A percentile compares a stretch with the other conserved stretches of the same genome.
phyloP scores from a whole-genome alignment of 108 stramenopile genomes.

The Fragilariopsis cylindrus region DNA sequence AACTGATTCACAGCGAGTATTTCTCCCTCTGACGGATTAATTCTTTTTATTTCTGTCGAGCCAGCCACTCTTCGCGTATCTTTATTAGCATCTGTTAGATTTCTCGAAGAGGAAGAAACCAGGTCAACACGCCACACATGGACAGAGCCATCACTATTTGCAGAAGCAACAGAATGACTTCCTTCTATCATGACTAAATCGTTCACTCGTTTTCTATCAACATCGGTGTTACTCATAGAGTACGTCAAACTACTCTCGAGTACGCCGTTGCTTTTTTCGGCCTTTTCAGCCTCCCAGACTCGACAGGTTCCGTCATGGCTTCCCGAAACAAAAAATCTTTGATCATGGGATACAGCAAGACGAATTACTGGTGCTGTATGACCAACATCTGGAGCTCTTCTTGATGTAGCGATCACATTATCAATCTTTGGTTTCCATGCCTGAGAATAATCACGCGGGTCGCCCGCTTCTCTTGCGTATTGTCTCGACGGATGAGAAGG shows the following conservation, averaged over 20 bases:
- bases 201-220: conserved; percentile 53
- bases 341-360: conserved; percentile 88
- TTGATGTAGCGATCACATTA: conserved; percentile 62
- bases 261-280: conserved; percentile 74
- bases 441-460: conserved; percentile 1
- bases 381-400: conserved; percentile 54
- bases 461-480: conserved; percentile 20
- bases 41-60: conserved; percentile 41
- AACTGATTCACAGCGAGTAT: conserved; percentile 90
- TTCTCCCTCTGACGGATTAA: conserved; percentile 81
- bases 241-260: conserved; percentile 86
- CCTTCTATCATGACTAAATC: conserved; percentile 90
- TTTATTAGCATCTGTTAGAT: conserved; percentile 26
- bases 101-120: conserved; percentile 40
- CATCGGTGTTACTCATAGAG: conserved; percentile 50
- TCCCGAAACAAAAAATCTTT: conserved; percentile 90
- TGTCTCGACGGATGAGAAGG: conserved; percentile 2
- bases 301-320: conserved; percentile 90
- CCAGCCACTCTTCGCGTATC: conserved; percentile 67
- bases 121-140: conserved; percentile 89
- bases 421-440: conserved; percentile 57
- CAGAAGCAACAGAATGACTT: conserved; percentile 88
- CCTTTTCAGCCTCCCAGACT: conserved; percentile 88
- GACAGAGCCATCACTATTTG: conserved; percentile 81
- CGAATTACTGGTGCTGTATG: conserved; percentile 86